Conservation (phyloP, 2,329 filamentous ascomycete species). For the Fusarium pininemorale region DNA sequence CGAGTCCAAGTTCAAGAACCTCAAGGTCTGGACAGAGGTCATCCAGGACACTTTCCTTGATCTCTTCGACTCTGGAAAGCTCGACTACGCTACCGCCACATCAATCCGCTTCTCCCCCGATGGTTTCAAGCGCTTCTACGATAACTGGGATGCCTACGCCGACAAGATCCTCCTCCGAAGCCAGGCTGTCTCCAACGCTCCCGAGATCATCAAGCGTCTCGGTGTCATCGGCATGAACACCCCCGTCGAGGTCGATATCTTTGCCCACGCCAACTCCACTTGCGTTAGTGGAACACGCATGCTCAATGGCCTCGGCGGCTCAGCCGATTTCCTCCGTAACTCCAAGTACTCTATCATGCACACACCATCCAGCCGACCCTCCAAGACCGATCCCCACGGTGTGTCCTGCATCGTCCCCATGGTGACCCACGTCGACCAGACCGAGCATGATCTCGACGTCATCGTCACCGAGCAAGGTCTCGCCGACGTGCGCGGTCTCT, state of each 20-base stretch:
- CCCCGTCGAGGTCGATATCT: conserved; percentile 92
- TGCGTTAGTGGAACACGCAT: conserved; percentile 90
- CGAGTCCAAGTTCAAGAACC: conserved; percentile 83
- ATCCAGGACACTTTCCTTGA: conserved; percentile 93
- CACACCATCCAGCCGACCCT: conserved; percentile 82
- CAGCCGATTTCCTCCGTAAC: conserved; percentile 81
- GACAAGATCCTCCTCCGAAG: conserved; percentile 85
- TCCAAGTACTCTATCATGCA: conserved; percentile 94
- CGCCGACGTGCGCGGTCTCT: conserved; percentile 84
- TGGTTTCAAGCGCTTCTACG: conserved; percentile 91
- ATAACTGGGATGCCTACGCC: conserved; percentile 81
- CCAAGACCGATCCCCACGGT: conserved; percentile 83
- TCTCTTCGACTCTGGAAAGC: conserved; percentile 86
- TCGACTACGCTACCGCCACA: conserved; percentile 90
- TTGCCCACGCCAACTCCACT: conserved; percentile 91
- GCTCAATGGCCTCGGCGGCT: conserved; percentile 86
- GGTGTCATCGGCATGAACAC: conserved; percentile 96
- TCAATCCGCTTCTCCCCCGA: conserved; percentile 91
- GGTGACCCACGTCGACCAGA: conserved; percentile 92
- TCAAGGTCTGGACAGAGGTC: conserved; percentile 94
- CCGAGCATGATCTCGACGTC: conserved; percentile 92
- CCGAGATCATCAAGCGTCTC: conserved; percentile 87
- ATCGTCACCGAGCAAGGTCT: conserved; percentile 80
- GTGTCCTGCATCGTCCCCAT: conserved; percentile 92
- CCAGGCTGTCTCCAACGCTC: conserved; percentile 89